These are phyloP conservation scores for Polygonum aviculare DNA, from an alignment of 148 eudicot species.

Conservation along the genomic window DNA sequence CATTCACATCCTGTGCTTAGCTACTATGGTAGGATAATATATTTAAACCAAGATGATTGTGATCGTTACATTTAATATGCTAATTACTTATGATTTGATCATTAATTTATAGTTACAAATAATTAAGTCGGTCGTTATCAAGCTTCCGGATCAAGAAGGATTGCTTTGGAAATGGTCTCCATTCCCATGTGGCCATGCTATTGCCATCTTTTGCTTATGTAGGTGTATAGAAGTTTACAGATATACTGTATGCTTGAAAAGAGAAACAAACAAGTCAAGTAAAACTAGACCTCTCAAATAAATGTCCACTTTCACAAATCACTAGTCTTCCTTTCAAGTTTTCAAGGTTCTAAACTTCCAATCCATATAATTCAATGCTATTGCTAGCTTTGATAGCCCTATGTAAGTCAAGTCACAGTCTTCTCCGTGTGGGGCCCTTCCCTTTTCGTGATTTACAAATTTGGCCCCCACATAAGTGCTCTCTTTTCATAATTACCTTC, in stretches of 20 bases:
- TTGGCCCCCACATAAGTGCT: not conserved
- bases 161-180: not conserved
- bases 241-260: not conserved
- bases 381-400: not conserved
- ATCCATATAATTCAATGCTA: too few relatives aligned
- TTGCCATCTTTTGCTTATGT: not conserved
- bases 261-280: constrained; percentile 1
- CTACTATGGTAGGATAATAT: not conserved
- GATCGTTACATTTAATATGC: not conserved
- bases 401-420: not conserved
- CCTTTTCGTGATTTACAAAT: not conserved
- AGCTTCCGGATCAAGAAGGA: too few relatives aligned
- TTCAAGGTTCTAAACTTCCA: too few relatives aligned
- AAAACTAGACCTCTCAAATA: not conserved
- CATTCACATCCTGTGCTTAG: not conserved
- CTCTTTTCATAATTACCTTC: not conserved
- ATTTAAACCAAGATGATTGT: too few relatives aligned
- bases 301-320: not conserved
- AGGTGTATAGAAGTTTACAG: too few relatives aligned
- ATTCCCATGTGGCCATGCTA: not conserved
- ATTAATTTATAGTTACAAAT: too few relatives aligned
- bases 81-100: too few relatives aligned
- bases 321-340: not conserved
- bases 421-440: constrained; percentile 1
- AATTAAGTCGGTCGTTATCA: not conserved